phyloP scores from a whole-genome alignment of 148 eudicot genomes.

The Suaeda aralocaspica region DNA sequence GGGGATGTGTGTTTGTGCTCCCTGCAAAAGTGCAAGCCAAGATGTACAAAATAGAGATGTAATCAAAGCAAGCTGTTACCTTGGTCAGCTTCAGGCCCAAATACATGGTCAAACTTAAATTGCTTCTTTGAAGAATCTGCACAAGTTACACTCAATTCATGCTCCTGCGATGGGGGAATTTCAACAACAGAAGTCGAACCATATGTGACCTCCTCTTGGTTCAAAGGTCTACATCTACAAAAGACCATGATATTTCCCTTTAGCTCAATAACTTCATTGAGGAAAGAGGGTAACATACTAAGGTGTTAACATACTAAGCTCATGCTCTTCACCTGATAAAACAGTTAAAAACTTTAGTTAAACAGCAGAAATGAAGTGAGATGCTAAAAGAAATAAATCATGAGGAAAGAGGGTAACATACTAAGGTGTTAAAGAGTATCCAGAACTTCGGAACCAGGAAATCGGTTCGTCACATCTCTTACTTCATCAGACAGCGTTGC shows the following conservation, averaged over 20 bases:
- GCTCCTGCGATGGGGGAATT: constrained; percentile 66
- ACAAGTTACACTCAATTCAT: constrained; percentile 57
- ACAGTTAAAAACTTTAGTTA: not conserved
- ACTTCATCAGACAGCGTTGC: constrained; percentile 51
- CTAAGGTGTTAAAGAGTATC: constrained; percentile 64
- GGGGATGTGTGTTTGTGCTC: not conserved
- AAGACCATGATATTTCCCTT: constrained; percentile 96
- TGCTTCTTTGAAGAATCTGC: constrained; percentile 85
- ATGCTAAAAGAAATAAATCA: not conserved
- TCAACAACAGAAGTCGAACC: constrained; percentile 61
- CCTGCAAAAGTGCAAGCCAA: not conserved
- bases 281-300: too few relatives aligned
- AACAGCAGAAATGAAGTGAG: too few relatives aligned
- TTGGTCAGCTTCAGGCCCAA: constrained; percentile 72
- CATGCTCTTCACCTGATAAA: constrained; percentile 63
- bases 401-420: constrained; percentile 30
- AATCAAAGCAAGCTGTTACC: constrained; percentile 40
- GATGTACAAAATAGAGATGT: not conserved
- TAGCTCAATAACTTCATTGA: constrained; percentile 95
- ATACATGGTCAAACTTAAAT: constrained; percentile 93
- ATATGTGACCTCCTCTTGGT: constrained; percentile 54
- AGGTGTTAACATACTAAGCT: too few relatives aligned
- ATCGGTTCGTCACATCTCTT: constrained; percentile 51
- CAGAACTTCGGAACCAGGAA: constrained; percentile 67
- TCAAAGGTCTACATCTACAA: constrained; percentile 86